Percentiles rank a stretch among this genome's conserved stretches.
Conservation (phyloP, 139 green algal species). For the Picochlorum sp. region DNA sequence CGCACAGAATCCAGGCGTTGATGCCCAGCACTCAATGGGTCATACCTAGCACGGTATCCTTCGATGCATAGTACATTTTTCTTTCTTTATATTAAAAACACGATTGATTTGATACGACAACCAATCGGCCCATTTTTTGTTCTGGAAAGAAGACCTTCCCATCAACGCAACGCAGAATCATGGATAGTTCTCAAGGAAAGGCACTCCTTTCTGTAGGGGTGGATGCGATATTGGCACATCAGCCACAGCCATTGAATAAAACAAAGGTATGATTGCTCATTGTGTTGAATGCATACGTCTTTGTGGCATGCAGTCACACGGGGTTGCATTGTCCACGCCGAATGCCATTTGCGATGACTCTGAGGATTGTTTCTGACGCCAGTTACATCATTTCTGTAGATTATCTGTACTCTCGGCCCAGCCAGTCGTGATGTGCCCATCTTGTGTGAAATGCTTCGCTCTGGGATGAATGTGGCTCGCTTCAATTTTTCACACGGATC, state of each 20-base stretch:
- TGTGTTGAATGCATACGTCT: too few relatives aligned
- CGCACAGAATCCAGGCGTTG: too few relatives aligned
- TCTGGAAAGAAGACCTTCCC: too few relatives aligned
- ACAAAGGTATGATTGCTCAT: constrained; percentile 9
- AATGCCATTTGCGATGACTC: too few relatives aligned
- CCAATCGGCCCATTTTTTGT: too few relatives aligned
- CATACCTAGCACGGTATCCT: too few relatives aligned
- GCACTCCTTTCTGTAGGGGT: constrained; percentile 10
- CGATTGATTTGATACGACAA: too few relatives aligned
- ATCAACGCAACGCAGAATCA: background rate
- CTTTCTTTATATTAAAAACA: too few relatives aligned
- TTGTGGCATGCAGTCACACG: too few relatives aligned
- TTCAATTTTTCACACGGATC: constrained; percentile 97
- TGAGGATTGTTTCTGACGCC: background rate
- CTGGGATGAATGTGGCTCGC: constrained; percentile 88
- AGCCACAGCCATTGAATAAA: constrained; percentile 8
- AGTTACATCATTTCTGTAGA: constrained; percentile 27
- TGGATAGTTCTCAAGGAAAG: constrained; percentile 7
- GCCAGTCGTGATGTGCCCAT: constrained; percentile 53
- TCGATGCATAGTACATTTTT: too few relatives aligned
- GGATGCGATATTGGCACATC: constrained; percentile 15
- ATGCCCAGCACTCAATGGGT: too few relatives aligned
- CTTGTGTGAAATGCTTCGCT: constrained; percentile 78
- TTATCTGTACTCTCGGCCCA: constrained; percentile 94
- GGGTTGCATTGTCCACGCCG: too few relatives aligned